A percentile compares a stretch with the other conserved stretches of the same genome.
Evolutionary conservation across 208 protist genomes (phyloP).

Genomic region (Phytomonas sp.): DNA sequence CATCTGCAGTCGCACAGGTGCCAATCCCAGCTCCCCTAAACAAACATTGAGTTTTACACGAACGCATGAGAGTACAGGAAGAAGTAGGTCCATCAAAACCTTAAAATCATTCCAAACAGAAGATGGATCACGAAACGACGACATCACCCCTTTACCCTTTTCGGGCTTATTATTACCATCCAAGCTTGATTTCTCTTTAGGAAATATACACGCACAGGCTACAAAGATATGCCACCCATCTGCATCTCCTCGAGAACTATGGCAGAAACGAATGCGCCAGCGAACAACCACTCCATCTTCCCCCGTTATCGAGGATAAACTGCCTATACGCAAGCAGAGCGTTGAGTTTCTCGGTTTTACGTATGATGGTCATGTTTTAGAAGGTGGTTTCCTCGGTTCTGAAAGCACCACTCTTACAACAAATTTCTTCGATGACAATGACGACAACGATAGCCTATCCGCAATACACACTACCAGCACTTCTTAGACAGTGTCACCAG

Average conservation of each 20-base stretch:
- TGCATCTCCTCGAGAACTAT: not conserved
- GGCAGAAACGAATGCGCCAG: not conserved
- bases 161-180: not conserved
- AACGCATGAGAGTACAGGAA: not conserved
- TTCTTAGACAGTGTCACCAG: not conserved
- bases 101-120: not conserved
- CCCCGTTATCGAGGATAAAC: not conserved
- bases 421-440: not conserved
- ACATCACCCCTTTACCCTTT: not conserved
- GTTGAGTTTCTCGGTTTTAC: not conserved
- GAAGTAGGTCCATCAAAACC: not conserved
- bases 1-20: not conserved
- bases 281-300: not conserved
- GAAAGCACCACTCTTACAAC: not conserved
- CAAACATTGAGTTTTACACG: not conserved
- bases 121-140: not conserved
- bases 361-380: not conserved
- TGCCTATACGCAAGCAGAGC: not conserved
- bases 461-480: not conserved
- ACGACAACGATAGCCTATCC: not conserved
- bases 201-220: not conserved
- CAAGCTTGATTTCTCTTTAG: not conserved
- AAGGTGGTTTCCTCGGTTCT: not conserved
- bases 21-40: not conserved
- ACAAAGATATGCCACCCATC: not conserved